phyloP scores from a whole-genome alignment of 2,329 filamentous ascomycete species.

The Dryadomyces quercivorus region DNA sequence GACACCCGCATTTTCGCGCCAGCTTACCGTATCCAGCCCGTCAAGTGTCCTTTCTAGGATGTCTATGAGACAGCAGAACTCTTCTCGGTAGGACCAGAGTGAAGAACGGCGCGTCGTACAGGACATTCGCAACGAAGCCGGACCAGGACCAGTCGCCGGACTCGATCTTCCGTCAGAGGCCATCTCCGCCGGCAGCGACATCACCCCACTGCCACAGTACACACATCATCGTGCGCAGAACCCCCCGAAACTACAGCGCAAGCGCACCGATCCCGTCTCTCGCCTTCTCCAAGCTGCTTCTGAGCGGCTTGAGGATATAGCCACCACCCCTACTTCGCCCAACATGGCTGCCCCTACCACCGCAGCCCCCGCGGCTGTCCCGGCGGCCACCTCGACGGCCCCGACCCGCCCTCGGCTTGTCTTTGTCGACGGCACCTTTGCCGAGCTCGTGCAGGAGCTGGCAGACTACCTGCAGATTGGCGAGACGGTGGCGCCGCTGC shows the following conservation, averaged over 20 bases:
- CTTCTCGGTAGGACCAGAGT: constrained; percentile 4
- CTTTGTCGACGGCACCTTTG: constrained; percentile 83
- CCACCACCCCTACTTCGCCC: not conserved
- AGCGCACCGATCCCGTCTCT: not conserved
- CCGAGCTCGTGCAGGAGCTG: constrained; percentile 88
- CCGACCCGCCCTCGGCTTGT: constrained; percentile 41
- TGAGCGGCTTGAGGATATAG: not conserved
- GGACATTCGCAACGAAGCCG: constrained; percentile 1
- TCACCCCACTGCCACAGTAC: not conserved
- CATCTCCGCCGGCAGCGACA: not conserved
- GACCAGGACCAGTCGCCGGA: not conserved
- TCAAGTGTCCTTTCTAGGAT: not conserved
- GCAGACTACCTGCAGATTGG: constrained; percentile 84
- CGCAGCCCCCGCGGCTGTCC: constrained; percentile 2
- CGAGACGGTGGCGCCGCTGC: constrained; percentile 62
- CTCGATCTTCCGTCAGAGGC: not conserved
- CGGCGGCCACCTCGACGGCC: not conserved
- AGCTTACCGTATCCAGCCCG: not conserved
- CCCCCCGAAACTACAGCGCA: not conserved
- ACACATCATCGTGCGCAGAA: not conserved
- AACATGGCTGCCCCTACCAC: constrained; percentile 7
- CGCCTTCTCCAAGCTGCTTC: not conserved
- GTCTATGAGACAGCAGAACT: not conserved
- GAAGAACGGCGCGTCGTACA: constrained; percentile 1
- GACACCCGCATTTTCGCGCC: not conserved